phyloP scores from a whole-genome alignment of 805 yeast species.

The Jamesozyma gamospora region DNA sequence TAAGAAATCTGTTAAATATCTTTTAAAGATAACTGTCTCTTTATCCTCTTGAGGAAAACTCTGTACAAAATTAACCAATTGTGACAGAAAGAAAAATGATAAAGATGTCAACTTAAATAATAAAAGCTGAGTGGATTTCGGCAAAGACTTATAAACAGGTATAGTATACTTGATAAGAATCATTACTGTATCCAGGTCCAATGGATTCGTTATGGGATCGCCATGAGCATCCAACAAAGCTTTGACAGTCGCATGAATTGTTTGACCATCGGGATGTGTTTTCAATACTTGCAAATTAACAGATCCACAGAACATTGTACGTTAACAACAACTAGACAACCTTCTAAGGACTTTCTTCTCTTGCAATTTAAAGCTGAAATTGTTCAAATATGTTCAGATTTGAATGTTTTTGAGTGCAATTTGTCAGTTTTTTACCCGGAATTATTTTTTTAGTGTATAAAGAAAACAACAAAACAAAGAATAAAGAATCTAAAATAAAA shows the following conservation, averaged over 20 bases:
- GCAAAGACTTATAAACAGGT: constrained; percentile 21
- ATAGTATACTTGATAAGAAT: constrained; percentile 11
- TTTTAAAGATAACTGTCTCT: constrained; percentile 6
- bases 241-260: constrained; percentile 1
- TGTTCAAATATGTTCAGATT: too few species aligned
- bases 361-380: too few species aligned
- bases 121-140: not conserved
- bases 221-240: too few species aligned
- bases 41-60: constrained; percentile 5
- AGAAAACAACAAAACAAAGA: too few species aligned
- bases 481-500: too few species aligned
- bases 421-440: not conserved
- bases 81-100: constrained; percentile 14
- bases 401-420: not conserved
- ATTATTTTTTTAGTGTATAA: too few species aligned
- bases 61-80: constrained; percentile 11
- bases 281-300: constrained; percentile 1
- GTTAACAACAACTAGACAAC: too few species aligned
- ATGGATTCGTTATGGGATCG: not conserved
- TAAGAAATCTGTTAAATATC: constrained; percentile 12
- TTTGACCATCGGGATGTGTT: constrained; percentile 3
- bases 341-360: too few species aligned
- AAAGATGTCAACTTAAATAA: constrained; percentile 7
- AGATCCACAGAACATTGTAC: too few species aligned
- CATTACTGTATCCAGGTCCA: constrained; percentile 7